These are phyloP conservation scores for Deakozyma indianensis DNA, from an alignment of 805 yeast species.

Conservation along the genomic window DNA sequence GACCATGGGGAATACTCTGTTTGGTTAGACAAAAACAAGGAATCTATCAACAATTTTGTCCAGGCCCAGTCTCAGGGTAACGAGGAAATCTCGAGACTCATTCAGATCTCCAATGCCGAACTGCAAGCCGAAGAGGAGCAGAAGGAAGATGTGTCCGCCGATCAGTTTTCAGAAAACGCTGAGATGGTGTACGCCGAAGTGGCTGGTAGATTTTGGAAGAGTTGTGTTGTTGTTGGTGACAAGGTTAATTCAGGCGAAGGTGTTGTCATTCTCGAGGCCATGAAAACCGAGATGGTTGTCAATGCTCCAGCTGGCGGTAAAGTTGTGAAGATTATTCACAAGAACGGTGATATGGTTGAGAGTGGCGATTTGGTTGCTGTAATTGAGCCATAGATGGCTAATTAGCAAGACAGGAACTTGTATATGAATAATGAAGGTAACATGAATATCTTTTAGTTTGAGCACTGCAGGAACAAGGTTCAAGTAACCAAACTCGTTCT, in stretches of 20 bases:
- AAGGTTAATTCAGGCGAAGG: conserved; percentile 61
- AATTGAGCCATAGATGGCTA: conserved; percentile 28
- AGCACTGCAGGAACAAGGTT: no score
- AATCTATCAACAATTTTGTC: conserved; percentile 51
- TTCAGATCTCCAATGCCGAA: conserved; percentile 69
- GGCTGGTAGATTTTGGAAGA: conserved; percentile 94
- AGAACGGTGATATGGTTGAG: conserved; percentile 91
- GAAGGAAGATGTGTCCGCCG: conserved; percentile 27
- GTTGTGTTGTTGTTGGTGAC: conserved; percentile 69
- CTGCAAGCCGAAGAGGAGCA: conserved; percentile 35
- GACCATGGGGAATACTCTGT: conserved; percentile 64
- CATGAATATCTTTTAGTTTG: no score
- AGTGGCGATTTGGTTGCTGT: conserved; percentile 93
- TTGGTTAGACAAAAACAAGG: conserved; percentile 65
- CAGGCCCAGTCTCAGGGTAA: conserved; percentile 65
- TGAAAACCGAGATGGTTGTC: conserved; percentile 96
- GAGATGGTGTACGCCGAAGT: conserved; percentile 83
- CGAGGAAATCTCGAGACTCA: conserved; percentile 72
- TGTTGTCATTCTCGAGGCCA: conserved; percentile 84
- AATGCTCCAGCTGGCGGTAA: conserved; percentile 36
- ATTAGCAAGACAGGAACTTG: not conserved
- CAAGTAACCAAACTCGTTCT: no score
- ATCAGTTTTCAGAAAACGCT: conserved; percentile 61
- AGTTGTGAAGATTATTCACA: conserved; percentile 33
- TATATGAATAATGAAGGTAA: not conserved